These are phyloP conservation scores for Venturia nashicola DNA, from an alignment of 2,329 filamentous ascomycete species.

Conservation along the genomic window DNA sequence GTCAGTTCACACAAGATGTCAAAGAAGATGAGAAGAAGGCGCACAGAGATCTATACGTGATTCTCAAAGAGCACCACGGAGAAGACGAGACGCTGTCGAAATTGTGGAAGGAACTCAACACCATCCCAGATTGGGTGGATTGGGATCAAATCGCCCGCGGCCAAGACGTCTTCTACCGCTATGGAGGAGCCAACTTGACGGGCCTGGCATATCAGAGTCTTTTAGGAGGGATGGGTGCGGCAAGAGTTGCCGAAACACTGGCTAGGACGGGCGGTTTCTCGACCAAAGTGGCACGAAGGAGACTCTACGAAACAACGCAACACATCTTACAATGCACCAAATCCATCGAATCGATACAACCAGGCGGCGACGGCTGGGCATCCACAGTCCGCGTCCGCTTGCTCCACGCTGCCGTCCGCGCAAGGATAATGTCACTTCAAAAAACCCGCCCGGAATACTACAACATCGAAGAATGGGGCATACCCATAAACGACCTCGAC, in stretches of 20 bases:
- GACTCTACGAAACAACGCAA: conserved; percentile 63
- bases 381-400: conserved; percentile 57
- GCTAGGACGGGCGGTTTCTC: conserved; percentile 64
- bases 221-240: conserved; percentile 60
- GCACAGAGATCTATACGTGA: conserved; percentile 48
- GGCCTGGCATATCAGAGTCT: conserved; percentile 53
- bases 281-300: conserved; percentile 50
- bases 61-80: conserved; percentile 46
- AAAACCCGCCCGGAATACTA: conserved; percentile 49
- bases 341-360: conserved; percentile 52
- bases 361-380: conserved; percentile 52
- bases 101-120: conserved; percentile 56
- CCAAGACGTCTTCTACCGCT: conserved; percentile 67
- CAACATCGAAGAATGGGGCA: conserved; percentile 43
- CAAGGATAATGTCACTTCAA: conserved; percentile 50
- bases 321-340: conserved; percentile 60
- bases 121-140: conserved; percentile 62
- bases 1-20: conserved; percentile 12
- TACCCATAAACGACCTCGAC: conserved; percentile 67
- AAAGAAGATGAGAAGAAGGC: conserved; percentile 21
- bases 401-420: conserved; percentile 55
- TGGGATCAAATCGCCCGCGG: conserved; percentile 64
- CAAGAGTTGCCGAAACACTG: conserved; percentile 60
- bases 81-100: conserved; percentile 42
- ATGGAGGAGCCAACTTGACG: conserved; percentile 54